A percentile compares a stretch with the other conserved stretches of the same genome.
Conservation (phyloP, 257 asterid genomes). For the Nicotiana benthamiana region DNA sequence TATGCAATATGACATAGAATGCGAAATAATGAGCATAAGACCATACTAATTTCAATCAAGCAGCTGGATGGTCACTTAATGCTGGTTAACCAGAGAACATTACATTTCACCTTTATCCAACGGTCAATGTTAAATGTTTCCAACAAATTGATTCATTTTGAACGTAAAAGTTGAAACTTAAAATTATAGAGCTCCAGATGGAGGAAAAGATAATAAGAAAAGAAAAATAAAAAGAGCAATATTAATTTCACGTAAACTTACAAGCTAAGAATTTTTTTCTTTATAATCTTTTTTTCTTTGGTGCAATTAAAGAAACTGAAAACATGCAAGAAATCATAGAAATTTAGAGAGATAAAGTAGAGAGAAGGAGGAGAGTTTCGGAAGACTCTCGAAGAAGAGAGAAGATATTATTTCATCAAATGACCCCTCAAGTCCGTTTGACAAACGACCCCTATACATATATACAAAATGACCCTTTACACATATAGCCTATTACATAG, state of each 20-base stretch:
- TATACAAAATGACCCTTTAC: too few relatives aligned
- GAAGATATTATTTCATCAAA: too few relatives aligned
- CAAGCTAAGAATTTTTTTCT: too few relatives aligned
- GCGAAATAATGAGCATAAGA: slow-evolving; percentile 1
- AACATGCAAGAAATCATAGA: too few relatives aligned
- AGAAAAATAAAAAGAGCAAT: background rate
- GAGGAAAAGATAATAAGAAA: background rate
- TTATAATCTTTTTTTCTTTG: too few relatives aligned
- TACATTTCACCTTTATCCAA: slow-evolving; percentile 20
- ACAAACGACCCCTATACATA: too few relatives aligned
- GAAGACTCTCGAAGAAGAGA: too few relatives aligned
- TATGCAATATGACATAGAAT: background rate
- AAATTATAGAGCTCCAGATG: background rate
- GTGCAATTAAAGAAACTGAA: too few relatives aligned
- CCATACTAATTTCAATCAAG: background rate
- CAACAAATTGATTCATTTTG: background rate
- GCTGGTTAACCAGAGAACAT: slow-evolving; percentile 7
- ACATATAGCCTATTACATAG: too few relatives aligned
- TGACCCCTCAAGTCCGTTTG: too few relatives aligned
- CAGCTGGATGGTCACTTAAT: slow-evolving; percentile 11
- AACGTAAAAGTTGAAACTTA: background rate
- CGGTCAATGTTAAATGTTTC: slow-evolving; percentile 8
- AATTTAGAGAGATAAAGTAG: too few relatives aligned
- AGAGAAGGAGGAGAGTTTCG: too few relatives aligned
- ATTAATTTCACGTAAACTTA: background rate